phyloP scores from a whole-genome alignment of 2,329 filamentous ascomycete genomes.

The Aspergillus fischeri region DNA sequence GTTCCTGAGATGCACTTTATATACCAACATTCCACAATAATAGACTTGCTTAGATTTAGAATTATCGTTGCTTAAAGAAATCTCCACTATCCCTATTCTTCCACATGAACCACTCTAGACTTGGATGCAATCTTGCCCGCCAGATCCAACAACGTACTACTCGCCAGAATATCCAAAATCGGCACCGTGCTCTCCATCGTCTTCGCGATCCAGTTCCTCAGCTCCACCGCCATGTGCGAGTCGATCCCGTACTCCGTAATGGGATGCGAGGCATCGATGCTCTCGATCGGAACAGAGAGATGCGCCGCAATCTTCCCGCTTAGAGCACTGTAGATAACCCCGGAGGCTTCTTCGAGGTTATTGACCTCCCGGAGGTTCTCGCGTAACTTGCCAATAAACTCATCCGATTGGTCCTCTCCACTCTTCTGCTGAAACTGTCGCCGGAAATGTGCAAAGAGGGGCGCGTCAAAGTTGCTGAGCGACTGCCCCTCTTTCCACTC shows the following conservation, averaged over 20 bases:
- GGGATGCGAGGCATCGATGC: constrained; percentile 19
- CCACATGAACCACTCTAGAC: constrained; percentile 18
- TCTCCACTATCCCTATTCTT: background rate
- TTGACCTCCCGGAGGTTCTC: constrained; percentile 6
- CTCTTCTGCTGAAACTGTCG: constrained; percentile 1
- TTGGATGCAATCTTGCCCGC: constrained; percentile 17
- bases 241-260: constrained; percentile 39
- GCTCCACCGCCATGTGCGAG: constrained; percentile 44
- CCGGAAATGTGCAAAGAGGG: constrained; percentile 22
- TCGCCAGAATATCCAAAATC: constrained; percentile 27
- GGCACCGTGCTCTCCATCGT: constrained; percentile 28
- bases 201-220: constrained; percentile 41
- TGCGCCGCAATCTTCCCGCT: constrained; percentile 17
- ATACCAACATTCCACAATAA: background rate
- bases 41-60: background rate
- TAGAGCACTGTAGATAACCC: constrained; percentile 12
- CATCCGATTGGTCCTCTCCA: background rate
- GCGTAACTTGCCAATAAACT: constrained; percentile 6
- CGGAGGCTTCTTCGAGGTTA: constrained; percentile 16
- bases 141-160: constrained; percentile 19
- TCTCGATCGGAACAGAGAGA: constrained; percentile 17
- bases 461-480: constrained; percentile 19
- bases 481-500: constrained; percentile 18
- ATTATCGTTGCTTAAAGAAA: background rate
- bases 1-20: no score